Evolutionary conservation across 257 asterid species (phyloP), one percentile per base, ranked within the genome.

Genomic region (Handroanthus guayacan): DNA sequence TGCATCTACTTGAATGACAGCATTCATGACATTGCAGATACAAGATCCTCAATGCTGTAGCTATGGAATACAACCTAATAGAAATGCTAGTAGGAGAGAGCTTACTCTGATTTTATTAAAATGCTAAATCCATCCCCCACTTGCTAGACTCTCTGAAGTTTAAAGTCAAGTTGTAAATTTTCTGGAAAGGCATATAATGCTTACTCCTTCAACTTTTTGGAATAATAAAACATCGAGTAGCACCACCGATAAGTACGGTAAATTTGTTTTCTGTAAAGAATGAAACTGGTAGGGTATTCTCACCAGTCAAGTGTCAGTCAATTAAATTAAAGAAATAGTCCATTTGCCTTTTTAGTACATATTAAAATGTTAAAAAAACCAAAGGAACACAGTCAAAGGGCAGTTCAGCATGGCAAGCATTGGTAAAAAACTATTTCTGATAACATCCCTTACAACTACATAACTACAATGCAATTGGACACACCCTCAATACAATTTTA

Each of bases 51-150:
- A 14, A 69, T 62, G 66, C 50, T 18, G 57, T 13, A 60, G 37
- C 51, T 63, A 60, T 36, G 56, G 39, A 62, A 68, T 9, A 37
- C 50, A 14, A 62, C 67, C 39, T 39, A 78, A 62, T 52, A 50
- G 43, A 52, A 54, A 39, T 50, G 31, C 31, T 36, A 17, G 41
- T 12, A 62, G 64, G 60, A 51, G 18, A 64, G 55, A 71, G 37
- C n/a, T 43, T 39, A 43, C 37, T 60, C 9, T 39, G 3, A 56
- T 50, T 44, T 11, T 55, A 38, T 45, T 11, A 69, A 69, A 48
- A 39, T 68, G 51, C 56, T 25, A 3, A 18, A 34, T 70, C 55
- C 70, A 62, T 52, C 67, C 43, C 31, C n/a, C 10, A 62, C 41
- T 61, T 20, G 39, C 65, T 48, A 77, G 61, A 70, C 37, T 37